A percentile compares a stretch with the other conserved stretches of the same genome.
phyloP scores from a whole-genome alignment of 1,139 yeast species.

The Protomyces macrosporus region DNA sequence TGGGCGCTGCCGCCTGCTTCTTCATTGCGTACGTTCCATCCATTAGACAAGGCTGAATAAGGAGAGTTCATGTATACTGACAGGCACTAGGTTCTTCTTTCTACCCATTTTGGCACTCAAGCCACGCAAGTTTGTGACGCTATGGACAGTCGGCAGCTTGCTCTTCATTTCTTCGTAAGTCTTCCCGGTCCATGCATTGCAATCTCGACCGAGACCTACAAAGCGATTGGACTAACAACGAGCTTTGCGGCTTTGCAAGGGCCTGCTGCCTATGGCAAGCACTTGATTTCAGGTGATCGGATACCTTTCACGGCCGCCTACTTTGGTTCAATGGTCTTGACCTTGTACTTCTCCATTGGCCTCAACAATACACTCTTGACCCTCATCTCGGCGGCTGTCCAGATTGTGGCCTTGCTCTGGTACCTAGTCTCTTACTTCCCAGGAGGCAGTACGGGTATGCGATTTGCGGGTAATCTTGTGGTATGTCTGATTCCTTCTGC shows the following conservation, averaged over 20 bases:
- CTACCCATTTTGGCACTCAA: slow-evolving; percentile 85
- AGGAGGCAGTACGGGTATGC: slow-evolving; percentile 35
- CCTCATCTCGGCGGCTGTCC: slow-evolving; percentile 66
- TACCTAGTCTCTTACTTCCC: slow-evolving; percentile 92
- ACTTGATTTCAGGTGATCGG: slow-evolving; percentile 68
- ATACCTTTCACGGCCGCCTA: slow-evolving; percentile 75
- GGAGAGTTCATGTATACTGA: too few relatives aligned
- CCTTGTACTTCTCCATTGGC: slow-evolving; percentile 56
- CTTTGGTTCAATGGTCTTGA: slow-evolving; percentile 64
- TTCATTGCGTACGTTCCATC: slow-evolving; percentile 48
- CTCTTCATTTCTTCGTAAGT: slow-evolving; percentile 64
- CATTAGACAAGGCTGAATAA: not conserved
- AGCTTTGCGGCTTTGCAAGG: slow-evolving; percentile 85
- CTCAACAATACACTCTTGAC: slow-evolving; percentile 70
- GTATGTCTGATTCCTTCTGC: not conserved
- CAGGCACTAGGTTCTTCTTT: slow-evolving; percentile 48
- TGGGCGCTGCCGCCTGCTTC: slow-evolving; percentile 74
- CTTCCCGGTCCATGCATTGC: not conserved
- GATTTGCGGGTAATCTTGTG: slow-evolving; percentile 15
- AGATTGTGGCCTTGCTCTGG: slow-evolving; percentile 78
- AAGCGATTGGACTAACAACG: not conserved
- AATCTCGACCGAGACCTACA: not conserved
- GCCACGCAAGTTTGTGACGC: slow-evolving; percentile 56
- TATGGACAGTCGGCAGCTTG: slow-evolving; percentile 86
- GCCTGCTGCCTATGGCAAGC: slow-evolving; percentile 70